Conservation (phyloP, 2,329 filamentous ascomycete species). For the Fusarium verrucosum region DNA sequence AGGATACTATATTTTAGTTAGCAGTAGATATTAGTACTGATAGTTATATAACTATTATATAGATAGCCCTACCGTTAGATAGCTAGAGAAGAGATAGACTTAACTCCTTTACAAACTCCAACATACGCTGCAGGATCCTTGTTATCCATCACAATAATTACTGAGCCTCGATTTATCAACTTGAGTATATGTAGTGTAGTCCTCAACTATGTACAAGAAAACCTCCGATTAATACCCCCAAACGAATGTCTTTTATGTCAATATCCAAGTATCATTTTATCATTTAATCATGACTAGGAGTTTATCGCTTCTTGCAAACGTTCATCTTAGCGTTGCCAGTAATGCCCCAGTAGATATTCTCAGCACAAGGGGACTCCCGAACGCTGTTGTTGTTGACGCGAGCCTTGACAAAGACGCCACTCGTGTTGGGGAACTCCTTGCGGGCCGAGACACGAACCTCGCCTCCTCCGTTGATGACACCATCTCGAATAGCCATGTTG, state of each 20-base stretch:
- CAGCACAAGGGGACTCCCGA: constrained; percentile 63
- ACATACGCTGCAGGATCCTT: no score
- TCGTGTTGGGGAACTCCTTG: constrained; percentile 62
- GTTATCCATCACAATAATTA: neutral
- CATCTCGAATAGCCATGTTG: constrained; percentile 60
- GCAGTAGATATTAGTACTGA: no score
- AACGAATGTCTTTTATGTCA: neutral
- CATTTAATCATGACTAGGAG: neutral
- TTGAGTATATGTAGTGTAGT: neutral
- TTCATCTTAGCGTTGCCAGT: constrained; percentile 55
- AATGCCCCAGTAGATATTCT: constrained; percentile 61
- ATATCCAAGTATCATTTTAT: neutral
- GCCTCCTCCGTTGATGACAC: constrained; percentile 63
- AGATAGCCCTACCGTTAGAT: no score
- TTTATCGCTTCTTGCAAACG: constrained; percentile 49
- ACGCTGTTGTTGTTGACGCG: constrained; percentile 61
- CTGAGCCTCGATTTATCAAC: neutral
- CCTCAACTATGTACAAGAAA: neutral
- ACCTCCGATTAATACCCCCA: rapidly evolving
- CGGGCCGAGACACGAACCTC: constrained; percentile 64
- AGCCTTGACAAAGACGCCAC: constrained; percentile 60
- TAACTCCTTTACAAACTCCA: no score
- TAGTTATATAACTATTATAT: no score
- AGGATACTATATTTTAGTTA: no score
- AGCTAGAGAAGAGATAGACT: no score